phyloP scores from a whole-genome alignment of 2,329 filamentous ascomycete genomes.

The Neonectria magnoliae region DNA sequence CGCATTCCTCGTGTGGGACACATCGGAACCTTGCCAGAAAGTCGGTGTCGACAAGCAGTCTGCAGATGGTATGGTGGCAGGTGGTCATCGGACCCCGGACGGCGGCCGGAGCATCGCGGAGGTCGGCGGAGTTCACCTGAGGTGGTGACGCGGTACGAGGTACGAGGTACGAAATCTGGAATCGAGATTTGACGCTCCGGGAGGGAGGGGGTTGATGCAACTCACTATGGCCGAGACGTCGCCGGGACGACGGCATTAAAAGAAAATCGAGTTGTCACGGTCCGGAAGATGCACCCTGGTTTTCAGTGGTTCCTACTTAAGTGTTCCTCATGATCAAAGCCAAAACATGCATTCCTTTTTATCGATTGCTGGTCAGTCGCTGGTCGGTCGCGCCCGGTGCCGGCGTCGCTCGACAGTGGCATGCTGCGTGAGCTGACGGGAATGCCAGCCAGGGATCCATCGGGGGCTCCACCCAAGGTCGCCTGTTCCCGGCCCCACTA shows the following conservation, averaged over 20 bases:
- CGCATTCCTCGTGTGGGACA: slow-evolving; percentile 17
- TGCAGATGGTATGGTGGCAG: slow-evolving; percentile 13
- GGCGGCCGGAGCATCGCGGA: slow-evolving; percentile 12
- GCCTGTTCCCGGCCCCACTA: slow-evolving; percentile 45
- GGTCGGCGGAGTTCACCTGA: slow-evolving; percentile 15
- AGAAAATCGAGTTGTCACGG: slow-evolving; percentile 6
- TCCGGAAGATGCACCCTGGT: slow-evolving; percentile 1
- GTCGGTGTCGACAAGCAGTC: slow-evolving; percentile 36
- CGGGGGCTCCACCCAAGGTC: slow-evolving; percentile 39
- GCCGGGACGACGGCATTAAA: slow-evolving; percentile 21
- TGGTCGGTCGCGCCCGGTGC: slow-evolving; percentile 30
- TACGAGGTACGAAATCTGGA: slow-evolving; percentile 3
- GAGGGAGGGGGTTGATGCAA: not conserved
- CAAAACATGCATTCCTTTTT: slow-evolving; percentile 30
- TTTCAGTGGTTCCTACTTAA: not conserved
- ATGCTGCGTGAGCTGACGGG: slow-evolving; percentile 42
- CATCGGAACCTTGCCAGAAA: slow-evolving; percentile 28
- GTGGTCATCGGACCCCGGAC: slow-evolving; percentile 23
- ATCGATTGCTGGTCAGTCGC: slow-evolving; percentile 24
- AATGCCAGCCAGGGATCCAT: slow-evolving; percentile 35
- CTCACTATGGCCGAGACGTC: slow-evolving; percentile 1
- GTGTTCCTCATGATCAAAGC: slow-evolving; percentile 29
- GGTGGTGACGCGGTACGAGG: not conserved
- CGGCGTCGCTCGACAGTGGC: slow-evolving; percentile 38
- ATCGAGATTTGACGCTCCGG: not conserved